Evolutionary conservation across 345 rosid species (phyloP), one percentile per base, ranked within the genome.

Genomic region (Linum lewisii): DNA sequence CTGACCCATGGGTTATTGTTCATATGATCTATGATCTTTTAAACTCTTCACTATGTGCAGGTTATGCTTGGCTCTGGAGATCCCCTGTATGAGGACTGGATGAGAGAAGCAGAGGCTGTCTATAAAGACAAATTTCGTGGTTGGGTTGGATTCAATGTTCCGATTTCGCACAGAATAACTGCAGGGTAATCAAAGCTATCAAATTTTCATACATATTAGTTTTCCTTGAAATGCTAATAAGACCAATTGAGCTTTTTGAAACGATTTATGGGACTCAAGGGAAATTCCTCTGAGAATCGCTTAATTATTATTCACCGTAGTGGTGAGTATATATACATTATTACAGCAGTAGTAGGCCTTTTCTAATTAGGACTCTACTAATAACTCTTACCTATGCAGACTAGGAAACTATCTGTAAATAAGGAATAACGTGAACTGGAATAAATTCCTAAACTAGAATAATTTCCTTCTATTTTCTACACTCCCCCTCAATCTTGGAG

Each of bases 1-100:
- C 34, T 29, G 34, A 29, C 34, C 7, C 34, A 4, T 70, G 76
- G 44, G 67, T 61, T 66, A 22, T 38, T 68, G 61, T 14, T 24
- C 50, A 34, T 24, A 49, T 57, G 16, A 21, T n/a, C 18, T 3
- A 0, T 22, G 8, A 24, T 20, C 3, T 4, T 10, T 32, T 3
- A 76, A 57, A 20, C 21, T 42, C 19, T 57, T 23, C 37, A 14
- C 24, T 21, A 37, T 70, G 24, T 67, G 51, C 77, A 92, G 98
- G 94, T 92, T 58, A 92, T 92, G 95, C 94, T 92, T 58, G 97
- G 97, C 14, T 88, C 98, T 37, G 98, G 98, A 56, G 85, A 84
- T 55, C 79, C 78, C 13, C 81, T 69, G 63, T 92, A 52, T 69
- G 97, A 92, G 63, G 78, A 69, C 62, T 92, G 95, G 98, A 92